phyloP scores from a whole-genome alignment of 2,329 filamentous ascomycete species.

The Fusarium acutatum region DNA sequence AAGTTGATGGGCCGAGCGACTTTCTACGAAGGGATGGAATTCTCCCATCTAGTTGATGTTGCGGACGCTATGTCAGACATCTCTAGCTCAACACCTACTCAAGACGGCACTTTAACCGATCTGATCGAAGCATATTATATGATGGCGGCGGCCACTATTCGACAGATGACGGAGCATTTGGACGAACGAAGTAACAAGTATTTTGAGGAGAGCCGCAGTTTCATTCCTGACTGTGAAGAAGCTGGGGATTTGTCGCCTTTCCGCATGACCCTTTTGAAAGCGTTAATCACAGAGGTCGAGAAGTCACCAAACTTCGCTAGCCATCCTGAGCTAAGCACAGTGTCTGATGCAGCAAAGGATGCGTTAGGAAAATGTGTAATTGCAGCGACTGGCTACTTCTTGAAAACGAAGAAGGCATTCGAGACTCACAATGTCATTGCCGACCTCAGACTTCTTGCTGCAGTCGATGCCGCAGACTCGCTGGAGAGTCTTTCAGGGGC shows the following conservation, averaged over 20 bases:
- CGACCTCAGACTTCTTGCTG: conserved; percentile 45
- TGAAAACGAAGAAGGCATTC: conserved; percentile 45
- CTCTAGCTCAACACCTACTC: conserved; percentile 34
- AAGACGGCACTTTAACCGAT: conserved; percentile 43
- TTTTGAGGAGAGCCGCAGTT: conserved; percentile 43
- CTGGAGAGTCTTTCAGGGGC: conserved; percentile 33
- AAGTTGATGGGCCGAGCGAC: conserved; percentile 62
- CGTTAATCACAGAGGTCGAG: conserved; percentile 42
- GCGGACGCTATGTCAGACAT: conserved; percentile 46
- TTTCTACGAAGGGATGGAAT: conserved; percentile 59
- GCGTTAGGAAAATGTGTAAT: conserved; percentile 42
- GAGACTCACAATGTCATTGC: conserved; percentile 31
- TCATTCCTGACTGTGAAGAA: conserved; percentile 39
- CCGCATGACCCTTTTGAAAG: conserved; percentile 49
- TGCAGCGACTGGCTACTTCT: conserved; percentile 38
- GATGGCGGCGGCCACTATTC: conserved; percentile 47
- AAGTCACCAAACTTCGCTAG: conserved; percentile 40
- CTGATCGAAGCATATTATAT: conserved; percentile 45
- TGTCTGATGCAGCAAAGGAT: conserved; percentile 39
- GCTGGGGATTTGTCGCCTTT: conserved; percentile 42
- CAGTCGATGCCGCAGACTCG: conserved; percentile 44
- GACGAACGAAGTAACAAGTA: conserved; percentile 55
- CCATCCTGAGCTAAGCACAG: conserved; percentile 35
- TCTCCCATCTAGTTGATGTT: conserved; percentile 47
- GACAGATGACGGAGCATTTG: conserved; percentile 55